Evolutionary conservation across 2,329 filamentous ascomycete genomes (phyloP), one percentile per base, ranked within the genome.

Genomic region (Diaporthe aspalathi): DNA sequence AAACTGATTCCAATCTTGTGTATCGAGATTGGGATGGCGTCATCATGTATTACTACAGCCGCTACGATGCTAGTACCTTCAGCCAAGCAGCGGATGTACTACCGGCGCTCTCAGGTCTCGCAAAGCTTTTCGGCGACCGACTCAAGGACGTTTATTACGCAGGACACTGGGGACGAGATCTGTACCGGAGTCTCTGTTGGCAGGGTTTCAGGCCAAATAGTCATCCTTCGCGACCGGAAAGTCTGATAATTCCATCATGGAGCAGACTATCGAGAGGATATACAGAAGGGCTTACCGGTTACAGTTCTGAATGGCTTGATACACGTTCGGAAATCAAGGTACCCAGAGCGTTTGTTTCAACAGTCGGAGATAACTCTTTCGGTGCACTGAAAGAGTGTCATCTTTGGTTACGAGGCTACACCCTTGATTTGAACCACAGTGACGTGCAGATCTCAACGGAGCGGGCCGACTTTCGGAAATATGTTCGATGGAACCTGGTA

Each of bases 181-280:
- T 53, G 5, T 53, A 53, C 27, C 50, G 49, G 27, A 27, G 22
- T 16, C 49, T 52, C 27, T 0, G 14, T 17, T 52, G 49, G 49
- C 0, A 17, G 1, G 5, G 22, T 17, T 0, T 2, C 12, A 3
- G 1, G 27, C 0, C 0, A 8, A 1, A 2, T 0, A 29, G 24
- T 52, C 22, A 29, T 6, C 24, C 49, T 17, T 5, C 27, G 22
- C 22, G 12, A 29, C 14, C 49, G 5, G 5, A 14, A 1, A 22
- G 14, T 0, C 14, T 20, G 27, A 20, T 9, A 52, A 27, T 52
- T 9, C 14, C 49, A 14, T 52, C 49, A 6, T 52, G 49, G 49
- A 52, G 49, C 9, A 27, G 24, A 6, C 4, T 52, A 29, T 11
- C 22, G 3, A 52, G 17, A 7, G 24, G 49, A 2, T 1, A 3